A percentile compares a stretch with the other conserved stretches of the same genome.
These are phyloP conservation scores for Stenocarpella maydis DNA, from an alignment of 2,329 filamentous ascomycete genomes.

Conservation along the genomic window DNA sequence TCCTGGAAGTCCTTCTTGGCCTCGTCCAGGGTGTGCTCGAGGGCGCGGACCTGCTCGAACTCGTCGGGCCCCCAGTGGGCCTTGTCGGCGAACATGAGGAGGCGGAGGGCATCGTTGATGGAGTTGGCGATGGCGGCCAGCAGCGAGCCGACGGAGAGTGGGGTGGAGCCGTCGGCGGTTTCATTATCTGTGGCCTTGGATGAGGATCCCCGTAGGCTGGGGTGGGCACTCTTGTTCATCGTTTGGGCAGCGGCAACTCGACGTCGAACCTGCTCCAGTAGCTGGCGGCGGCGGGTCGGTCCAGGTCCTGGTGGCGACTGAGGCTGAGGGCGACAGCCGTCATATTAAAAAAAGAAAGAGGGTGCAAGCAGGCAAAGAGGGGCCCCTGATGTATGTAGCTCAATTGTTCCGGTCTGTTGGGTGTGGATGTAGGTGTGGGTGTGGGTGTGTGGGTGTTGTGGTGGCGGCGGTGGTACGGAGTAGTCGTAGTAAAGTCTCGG, in stretches of 20 bases:
- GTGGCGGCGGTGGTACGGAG: too few relatives aligned
- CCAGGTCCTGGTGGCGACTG: slow-evolving; percentile 28
- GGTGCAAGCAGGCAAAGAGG: slow-evolving; percentile 9
- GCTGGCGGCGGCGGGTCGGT: slow-evolving; percentile 28
- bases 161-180: slow-evolving; percentile 13
- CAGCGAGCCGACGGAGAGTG: slow-evolving; percentile 64
- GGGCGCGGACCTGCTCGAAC: slow-evolving; percentile 64
- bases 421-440: background rate
- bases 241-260: slow-evolving; percentile 32
- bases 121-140: slow-evolving; percentile 65
- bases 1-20: slow-evolving; percentile 69
- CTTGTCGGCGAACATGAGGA: slow-evolving; percentile 65
- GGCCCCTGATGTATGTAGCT: slow-evolving; percentile 29
- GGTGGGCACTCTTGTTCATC: slow-evolving; percentile 34
- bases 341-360: slow-evolving; percentile 33
- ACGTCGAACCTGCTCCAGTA: slow-evolving; percentile 25
- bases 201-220: slow-evolving; percentile 25
- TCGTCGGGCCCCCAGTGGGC: slow-evolving; percentile 66
- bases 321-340: slow-evolving; percentile 34
- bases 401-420: background rate
- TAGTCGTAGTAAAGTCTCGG: too few relatives aligned
- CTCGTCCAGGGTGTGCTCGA: slow-evolving; percentile 65
- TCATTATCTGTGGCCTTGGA: slow-evolving; percentile 25
- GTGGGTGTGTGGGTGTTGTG: too few relatives aligned
- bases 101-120: slow-evolving; percentile 61